Conservation (phyloP, 345 rosid species). For the Physaria fendleri region DNA sequence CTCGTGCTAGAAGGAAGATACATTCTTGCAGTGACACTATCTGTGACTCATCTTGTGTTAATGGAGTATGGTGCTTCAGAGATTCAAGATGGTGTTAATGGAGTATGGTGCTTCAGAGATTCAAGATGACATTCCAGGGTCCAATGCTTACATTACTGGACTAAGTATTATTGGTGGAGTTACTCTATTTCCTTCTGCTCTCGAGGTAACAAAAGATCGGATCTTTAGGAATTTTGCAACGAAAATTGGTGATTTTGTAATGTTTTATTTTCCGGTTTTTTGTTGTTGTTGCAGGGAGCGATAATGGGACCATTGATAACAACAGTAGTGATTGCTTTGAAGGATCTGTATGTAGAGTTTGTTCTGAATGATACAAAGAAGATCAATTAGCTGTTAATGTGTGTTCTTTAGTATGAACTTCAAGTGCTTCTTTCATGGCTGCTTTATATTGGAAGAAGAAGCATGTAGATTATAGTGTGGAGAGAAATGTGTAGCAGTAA, state of each 20-base stretch:
- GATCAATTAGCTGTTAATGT: constrained; percentile 22
- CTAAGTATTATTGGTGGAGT: constrained; percentile 97
- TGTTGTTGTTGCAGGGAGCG: constrained; percentile 66
- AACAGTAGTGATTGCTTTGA: constrained; percentile 81
- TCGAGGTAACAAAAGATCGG: constrained; percentile 53
- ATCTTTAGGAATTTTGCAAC: background rate
- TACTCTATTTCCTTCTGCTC: constrained; percentile 83
- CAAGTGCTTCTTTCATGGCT: constrained; percentile 13
- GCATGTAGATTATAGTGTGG: constrained; percentile 30
- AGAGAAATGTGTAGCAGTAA: constrained; percentile 17
- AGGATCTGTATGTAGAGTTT: constrained; percentile 85
- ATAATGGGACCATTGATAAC: constrained; percentile 98
- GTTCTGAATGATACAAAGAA: constrained; percentile 60
- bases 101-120: constrained; percentile 83
- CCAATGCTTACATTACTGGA: constrained; percentile 74
- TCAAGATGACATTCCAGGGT: constrained; percentile 87
- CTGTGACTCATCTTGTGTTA: constrained; percentile 63
- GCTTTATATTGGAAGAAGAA: constrained; percentile 14
- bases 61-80: constrained; percentile 80
- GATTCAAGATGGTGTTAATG: constrained; percentile 84
- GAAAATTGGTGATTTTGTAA: background rate
- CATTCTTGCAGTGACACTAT: constrained; percentile 50
- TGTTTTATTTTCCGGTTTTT: background rate
- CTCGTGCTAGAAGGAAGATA: constrained; percentile 70
- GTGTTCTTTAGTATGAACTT: constrained; percentile 19